These are phyloP conservation scores for Vachellia pachyceras DNA, from an alignment of 306 rosid genomes.

Conservation along the genomic window DNA sequence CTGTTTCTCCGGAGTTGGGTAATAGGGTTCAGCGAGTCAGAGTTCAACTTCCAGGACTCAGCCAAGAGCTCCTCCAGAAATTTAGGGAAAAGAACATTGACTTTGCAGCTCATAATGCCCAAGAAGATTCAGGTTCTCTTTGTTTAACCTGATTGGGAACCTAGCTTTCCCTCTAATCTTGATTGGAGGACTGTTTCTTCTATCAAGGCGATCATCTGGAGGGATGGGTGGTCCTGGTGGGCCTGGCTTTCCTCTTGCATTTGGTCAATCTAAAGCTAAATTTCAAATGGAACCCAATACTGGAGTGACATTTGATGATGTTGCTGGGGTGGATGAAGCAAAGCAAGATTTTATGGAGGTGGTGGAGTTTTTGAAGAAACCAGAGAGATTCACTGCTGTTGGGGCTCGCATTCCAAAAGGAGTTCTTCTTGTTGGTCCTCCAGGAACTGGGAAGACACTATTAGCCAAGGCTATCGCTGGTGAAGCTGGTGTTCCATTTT, in stretches of 20 bases:
- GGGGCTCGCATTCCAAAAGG: conserved; percentile 99
- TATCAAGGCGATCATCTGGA: conserved; percentile 93
- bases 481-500: conserved; percentile 98
- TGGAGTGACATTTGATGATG: conserved; percentile 97
- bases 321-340: conserved; percentile 99
- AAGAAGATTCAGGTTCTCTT: conserved; percentile 92
- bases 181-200: conserved; percentile 92
- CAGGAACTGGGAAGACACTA: conserved; percentile 97
- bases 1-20: conserved; percentile 90
- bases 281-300: conserved; percentile 99
- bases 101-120: conserved; percentile 98
- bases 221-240: conserved; percentile 99
- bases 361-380: conserved; percentile 94
- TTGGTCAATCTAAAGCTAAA: conserved; percentile 97
- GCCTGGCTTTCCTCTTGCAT: conserved; percentile 82
- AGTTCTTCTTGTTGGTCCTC: conserved; percentile 98
- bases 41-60: conserved; percentile 95
- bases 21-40: conserved; percentile 91
- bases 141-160: conserved; percentile 89
- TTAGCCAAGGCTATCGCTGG: conserved; percentile 98
- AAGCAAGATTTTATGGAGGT: conserved; percentile 99
- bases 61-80: conserved; percentile 96
- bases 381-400: conserved; percentile 95
- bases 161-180: conserved; percentile 89
- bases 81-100: conserved; percentile 95